Base-by-base conservation (phyloP, 371 early-diverging fungal genomes). In the Haplosporangium sp. region DNA sequence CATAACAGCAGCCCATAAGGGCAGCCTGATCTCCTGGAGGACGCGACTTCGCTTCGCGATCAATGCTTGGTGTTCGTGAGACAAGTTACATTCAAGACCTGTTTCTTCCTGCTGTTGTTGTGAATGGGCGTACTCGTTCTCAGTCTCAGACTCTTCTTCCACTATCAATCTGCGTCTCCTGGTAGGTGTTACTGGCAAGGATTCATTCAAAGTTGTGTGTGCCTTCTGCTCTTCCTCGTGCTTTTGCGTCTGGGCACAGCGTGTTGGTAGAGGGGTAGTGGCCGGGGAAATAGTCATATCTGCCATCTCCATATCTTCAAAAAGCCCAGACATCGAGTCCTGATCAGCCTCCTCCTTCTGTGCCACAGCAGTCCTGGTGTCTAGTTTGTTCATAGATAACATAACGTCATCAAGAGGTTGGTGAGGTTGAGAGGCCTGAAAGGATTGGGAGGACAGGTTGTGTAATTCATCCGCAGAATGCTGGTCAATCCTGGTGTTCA, bases 241-340 rank as follows among this genome's bases (percentile, higher is more conserved):
- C 4, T 20, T 13, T 58, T 42, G 58, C 9, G 14, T 50, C 20
- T 53, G 18, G 1, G 43, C 20, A 29, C 16, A 13, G 6, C n/a
- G 42, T 40, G n/a, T 29, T n/a, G 61, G 61, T 37, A 61, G 16
- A 11, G 61, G 42, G 1, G 61, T 67, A 5, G 47, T 13, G 10
- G 18, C 29, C 5, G 64, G 72, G 2, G 65, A 64, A 54, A 60
- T 14, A 1, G 64, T 45, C 36, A 64, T 64, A 51, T 71, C 72
- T 16, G 43, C 13, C 61, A 71, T 71, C 2, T 71, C 72, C 38
- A 71, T 43, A n/a, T 71, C 72, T 43, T 51, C 72, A 21, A 71
- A 38, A 8, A 55, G 65, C 20, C 56, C 72, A 8, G 58, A 45
- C 20, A 59, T 59, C 18, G 5, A 48, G 21, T 71, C 65, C 37